A percentile compares a stretch with the other conserved stretches of the same genome.
These are phyloP conservation scores for Zygosaccharomyces pseudobailii DNA, from an alignment of 1,139 yeast genomes.

Conservation along the genomic window DNA sequence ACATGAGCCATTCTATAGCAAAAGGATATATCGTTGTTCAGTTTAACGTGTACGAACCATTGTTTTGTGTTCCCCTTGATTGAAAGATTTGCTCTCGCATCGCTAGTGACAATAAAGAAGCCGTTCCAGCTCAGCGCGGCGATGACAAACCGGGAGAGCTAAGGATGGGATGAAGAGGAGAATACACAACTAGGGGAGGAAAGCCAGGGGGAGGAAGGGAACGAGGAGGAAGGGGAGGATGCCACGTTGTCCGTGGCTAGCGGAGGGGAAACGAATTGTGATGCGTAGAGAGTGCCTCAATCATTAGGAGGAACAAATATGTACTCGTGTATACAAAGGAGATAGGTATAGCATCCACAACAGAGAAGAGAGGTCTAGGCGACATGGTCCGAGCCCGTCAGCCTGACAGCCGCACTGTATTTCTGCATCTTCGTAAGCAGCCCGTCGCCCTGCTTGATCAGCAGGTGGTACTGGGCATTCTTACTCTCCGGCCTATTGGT, in stretches of 20 bases:
- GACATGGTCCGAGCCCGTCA: constrained; percentile 83
- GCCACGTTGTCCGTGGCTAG: too few relatives aligned
- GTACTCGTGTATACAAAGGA: background rate
- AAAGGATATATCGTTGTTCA: background rate
- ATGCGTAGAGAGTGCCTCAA: too few relatives aligned
- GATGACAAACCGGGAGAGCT: background rate
- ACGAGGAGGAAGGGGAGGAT: background rate
- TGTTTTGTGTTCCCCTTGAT: background rate
- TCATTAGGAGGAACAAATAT: background rate
- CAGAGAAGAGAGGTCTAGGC: constrained; percentile 10
- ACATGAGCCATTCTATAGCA: background rate
- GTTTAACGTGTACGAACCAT: background rate
- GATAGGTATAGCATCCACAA: too few relatives aligned
- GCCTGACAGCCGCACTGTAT: constrained; percentile 94
- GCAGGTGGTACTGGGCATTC: constrained; percentile 83
- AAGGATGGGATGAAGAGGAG: background rate
- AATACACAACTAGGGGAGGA: background rate
- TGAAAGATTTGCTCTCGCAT: background rate
- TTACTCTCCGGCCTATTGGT: constrained; percentile 96
- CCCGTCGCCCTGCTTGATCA: constrained; percentile 90
- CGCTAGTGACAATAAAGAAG: background rate
- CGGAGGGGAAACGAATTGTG: too few relatives aligned
- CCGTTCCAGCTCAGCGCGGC: background rate
- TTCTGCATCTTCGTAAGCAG: constrained; percentile 91
- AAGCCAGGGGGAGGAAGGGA: background rate